Evolutionary conservation across 106 monocot genomes (phyloP), one percentile per base, ranked within the genome.

Genomic region (Cymbidium sinense): DNA sequence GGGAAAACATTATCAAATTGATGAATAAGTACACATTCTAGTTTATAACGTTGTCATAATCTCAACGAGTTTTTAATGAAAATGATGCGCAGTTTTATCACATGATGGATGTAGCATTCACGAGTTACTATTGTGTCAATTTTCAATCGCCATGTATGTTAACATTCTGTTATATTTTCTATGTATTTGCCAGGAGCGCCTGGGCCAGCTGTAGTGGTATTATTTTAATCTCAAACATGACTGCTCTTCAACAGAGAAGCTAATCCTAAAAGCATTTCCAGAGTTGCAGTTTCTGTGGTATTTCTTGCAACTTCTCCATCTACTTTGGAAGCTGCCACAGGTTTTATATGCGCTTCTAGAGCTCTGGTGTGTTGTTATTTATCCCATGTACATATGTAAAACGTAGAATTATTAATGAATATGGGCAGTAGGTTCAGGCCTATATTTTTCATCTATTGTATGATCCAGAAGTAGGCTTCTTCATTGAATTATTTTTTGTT

Each of bases 341-440:
- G 61, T 62, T 62, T 33, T 67, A 8, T 33, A 33, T 33, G 30
- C 67, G 33, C 23, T 21, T 23, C 67, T 67, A 13, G 29, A 3
- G 23, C 9, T 23, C 23, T 6, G 61, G 7, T 62, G 25, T 62
- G 23, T 62, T 62, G 2, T 62, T 27, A 23, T 62, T 13, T 67
- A 25, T 33, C 33, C 33, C 67, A 67, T 67, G 67, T 67, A 67
- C 31, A 67, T 67, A 67, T 67, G 67, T 67, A 67, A 23, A 67
- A 15, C 12, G 31, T 23, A 62, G 61, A 62, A 23, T 62, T 23
- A 62, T 62, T 11, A 62, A 62, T 62, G 61, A 62, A 27, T 23
- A 23, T 62, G 25, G 6, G 27, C 23, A 25, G 27, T 62, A 62
- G 27, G 61, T 23, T 62, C 27, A 62, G 61, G 61, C 7, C 9